A percentile compares a stretch with the other conserved stretches of the same genome.
phyloP scores from a whole-genome alignment of 2,329 filamentous ascomycete genomes.

The Exophiala viscosa region DNA sequence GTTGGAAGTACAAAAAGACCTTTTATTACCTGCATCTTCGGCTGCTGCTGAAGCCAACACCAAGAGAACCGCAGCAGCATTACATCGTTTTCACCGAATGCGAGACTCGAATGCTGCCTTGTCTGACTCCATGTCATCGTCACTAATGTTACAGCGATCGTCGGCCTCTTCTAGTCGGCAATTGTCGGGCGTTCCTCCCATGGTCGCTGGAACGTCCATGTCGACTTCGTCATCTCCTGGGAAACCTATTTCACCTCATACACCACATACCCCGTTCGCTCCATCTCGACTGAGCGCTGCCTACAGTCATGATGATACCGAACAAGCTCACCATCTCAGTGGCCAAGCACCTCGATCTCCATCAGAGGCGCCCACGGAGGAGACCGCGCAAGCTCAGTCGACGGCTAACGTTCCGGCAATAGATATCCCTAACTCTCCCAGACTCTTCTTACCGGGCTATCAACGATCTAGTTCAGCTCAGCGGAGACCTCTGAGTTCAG shows the following conservation, averaged over 20 bases:
- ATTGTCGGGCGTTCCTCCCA: slow-evolving; percentile 60
- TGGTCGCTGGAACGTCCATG: slow-evolving; percentile 63
- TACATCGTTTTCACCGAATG: slow-evolving; percentile 84
- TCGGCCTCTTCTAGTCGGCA: slow-evolving; percentile 75
- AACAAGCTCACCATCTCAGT: slow-evolving; percentile 32
- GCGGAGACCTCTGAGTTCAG: slow-evolving; percentile 31
- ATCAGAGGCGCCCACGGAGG: slow-evolving; percentile 37
- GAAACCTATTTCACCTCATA: slow-evolving; percentile 85
- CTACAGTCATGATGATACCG: slow-evolving; percentile 48
- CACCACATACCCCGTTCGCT: slow-evolving; percentile 87
- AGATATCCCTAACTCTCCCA: slow-evolving; percentile 47
- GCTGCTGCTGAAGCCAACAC: slow-evolving; percentile 62
- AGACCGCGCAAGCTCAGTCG: slow-evolving; percentile 32
- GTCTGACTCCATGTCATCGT: slow-evolving; percentile 90
- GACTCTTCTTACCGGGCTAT: slow-evolving; percentile 39
- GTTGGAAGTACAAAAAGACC: slow-evolving; percentile 82
- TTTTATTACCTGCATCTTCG: slow-evolving; percentile 62
- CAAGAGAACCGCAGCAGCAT: slow-evolving; percentile 71
- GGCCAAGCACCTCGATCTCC: slow-evolving; percentile 31
- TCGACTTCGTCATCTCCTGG: slow-evolving; percentile 86
- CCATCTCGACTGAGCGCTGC: slow-evolving; percentile 89
- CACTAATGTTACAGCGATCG: slow-evolving; percentile 76
- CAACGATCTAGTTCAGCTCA: slow-evolving; percentile 46
- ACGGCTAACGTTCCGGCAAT: slow-evolving; percentile 43
- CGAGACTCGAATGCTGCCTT: slow-evolving; percentile 82